Evolutionary conservation across 2,329 filamentous ascomycete species (phyloP), one percentile per base, ranked within the genome.

Genomic region (Nemania sp.): DNA sequence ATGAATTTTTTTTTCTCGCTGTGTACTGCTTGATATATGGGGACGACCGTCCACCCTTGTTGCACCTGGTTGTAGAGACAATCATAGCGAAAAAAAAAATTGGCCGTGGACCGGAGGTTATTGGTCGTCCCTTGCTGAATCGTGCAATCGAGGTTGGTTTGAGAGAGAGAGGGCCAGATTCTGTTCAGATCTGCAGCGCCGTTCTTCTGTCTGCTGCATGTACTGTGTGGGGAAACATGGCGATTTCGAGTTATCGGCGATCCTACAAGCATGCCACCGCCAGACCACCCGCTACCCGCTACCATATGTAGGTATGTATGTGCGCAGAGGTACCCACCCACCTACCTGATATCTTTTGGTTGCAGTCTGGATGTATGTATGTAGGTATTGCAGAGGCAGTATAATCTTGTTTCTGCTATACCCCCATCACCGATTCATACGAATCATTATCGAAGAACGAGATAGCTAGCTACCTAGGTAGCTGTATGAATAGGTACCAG

Each of bases 41-140:
- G 43, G 29, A 66, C 47, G 43, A 41, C 18, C 20, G 29, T 51
- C 5, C 10, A 59, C 47, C 54, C 54, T 20, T 38, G 32, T 13
- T 20, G 29, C 29, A 4, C 8, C 29, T 32, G 29, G 29, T 5
- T 8, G 8, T 38, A 27, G 24, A 27, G 22, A 20, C 24, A 38
- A 51, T 51, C 20, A 20, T 15, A 20, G 32, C 43, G 45, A 32
- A 41, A 35, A 32, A 13, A 13, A 53, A 54, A 51, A 49, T 10
- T 13, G 56, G 38, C 64, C 58, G 57, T 62, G 32, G 58, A 62
- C 35, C 57, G 64, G 64, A 62, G 57, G 52, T 55, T 29, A 35
- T 38, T 52, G 52, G 20, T 18, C 10, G 24, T 52, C 27, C 57
- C 64, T 32, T 66, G 57, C 35, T 52, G 51, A 52, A 49, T 66